phyloP scores from a whole-genome alignment of 495 filamentous ascomycete genomes.

The Beverwykella pulmonaria region DNA sequence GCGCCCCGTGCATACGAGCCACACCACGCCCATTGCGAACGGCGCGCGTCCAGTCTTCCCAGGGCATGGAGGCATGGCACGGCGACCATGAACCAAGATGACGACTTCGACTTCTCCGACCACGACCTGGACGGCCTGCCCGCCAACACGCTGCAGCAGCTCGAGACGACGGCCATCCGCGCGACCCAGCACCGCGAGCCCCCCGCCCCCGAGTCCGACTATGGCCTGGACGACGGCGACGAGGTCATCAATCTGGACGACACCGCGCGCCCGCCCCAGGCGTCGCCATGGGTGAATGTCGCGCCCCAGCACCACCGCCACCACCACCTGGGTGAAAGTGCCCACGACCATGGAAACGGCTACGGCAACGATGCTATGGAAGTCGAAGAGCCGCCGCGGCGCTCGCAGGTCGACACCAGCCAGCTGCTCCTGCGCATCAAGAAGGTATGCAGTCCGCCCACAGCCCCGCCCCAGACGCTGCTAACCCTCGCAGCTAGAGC shows the following conservation, averaged over 20 bases:
- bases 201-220: constrained; percentile 44
- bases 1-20: not conserved
- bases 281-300: constrained; percentile 1
- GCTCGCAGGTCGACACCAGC: constrained; percentile 13
- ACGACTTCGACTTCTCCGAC: constrained; percentile 65
- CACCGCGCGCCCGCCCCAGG: constrained; percentile 4
- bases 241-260: constrained; percentile 47
- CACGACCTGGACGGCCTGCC: constrained; percentile 50
- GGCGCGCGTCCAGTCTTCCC: not conserved
- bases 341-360: constrained; percentile 1
- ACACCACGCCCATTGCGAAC: not conserved
- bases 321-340: not conserved
- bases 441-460: constrained; percentile 36
- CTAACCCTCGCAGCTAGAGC: constrained; percentile 52
- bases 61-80: constrained; percentile 46
- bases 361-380: constrained; percentile 29
- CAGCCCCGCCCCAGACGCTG: not conserved
- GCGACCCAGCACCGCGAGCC: constrained; percentile 41
- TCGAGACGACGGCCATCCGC: constrained; percentile 42
- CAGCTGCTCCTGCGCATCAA: constrained; percentile 40
- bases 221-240: constrained; percentile 47
- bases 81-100: constrained; percentile 58
- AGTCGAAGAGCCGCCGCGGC: constrained; percentile 20
- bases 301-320: constrained; percentile 3
- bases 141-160: constrained; percentile 43